Evolutionary conservation across 208 protist species (phyloP), one percentile per base, ranked within the genome.

Genomic region (Lotmaria passim): DNA sequence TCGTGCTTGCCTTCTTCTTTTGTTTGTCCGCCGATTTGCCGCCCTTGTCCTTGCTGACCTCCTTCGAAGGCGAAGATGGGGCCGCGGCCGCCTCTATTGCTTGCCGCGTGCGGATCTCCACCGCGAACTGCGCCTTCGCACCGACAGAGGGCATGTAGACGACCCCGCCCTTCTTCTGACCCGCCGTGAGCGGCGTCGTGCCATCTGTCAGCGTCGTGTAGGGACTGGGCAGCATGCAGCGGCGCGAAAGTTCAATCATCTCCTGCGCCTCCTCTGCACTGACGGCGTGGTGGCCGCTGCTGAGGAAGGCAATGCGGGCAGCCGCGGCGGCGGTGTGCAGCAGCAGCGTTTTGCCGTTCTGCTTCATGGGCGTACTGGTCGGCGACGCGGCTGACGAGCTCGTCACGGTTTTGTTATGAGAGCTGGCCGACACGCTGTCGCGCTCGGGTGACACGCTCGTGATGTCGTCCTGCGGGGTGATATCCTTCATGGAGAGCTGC

Each of bases 141-240:
- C 73, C 58, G 41, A 86, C 78, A 41, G 73, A 75, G 3, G 69
- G 72, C 36, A 79, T 60, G 30, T 71, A 83, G 7, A 92, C 61
- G 2, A 80, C 79, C 0, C 69, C 60, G 17, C 69, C 69, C 4
- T 12, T 26, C 69, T 68, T 75, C 33, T 62, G 69, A 5, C 53
- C 50, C 19, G 41, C 60, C 7, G 39, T 23, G 14, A 58, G 60
- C 2, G 41, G 39, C 3, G 48, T 48, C 23, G 52, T 67, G 14
- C 60, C 69, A 23, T 75, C 69, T 0, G 66, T 70, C 56, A 91
- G 81, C 21, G 78, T 73, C 5, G 89, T 94, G 69, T 79, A 89
- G 5, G 86, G 89, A 10, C 79, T 82, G 17, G 82, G 79, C 33
- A 91, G 36, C 50, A 61, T 46, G 70, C 75, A 85, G 34, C 58